Conservation (phyloP, 2,329 filamentous ascomycete genomes). For the Aspergillus terreus region DNA sequence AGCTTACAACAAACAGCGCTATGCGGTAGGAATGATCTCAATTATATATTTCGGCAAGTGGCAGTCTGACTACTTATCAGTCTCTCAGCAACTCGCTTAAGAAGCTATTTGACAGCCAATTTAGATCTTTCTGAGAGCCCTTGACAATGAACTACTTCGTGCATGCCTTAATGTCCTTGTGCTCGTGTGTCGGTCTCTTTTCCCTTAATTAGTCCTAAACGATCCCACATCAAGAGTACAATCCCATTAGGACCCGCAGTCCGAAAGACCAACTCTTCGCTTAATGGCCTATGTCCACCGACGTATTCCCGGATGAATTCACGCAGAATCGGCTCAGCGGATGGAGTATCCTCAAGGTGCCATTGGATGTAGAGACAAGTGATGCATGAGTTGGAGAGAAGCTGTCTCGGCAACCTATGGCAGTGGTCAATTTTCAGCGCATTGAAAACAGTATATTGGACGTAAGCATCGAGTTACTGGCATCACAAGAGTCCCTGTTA, state of each 20-base stretch:
- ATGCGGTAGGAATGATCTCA: too few species aligned
- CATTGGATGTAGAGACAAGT: not conserved
- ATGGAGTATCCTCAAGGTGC: not conserved
- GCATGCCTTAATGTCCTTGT: not conserved
- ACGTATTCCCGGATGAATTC: not conserved
- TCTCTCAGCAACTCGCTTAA: not conserved
- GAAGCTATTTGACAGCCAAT: not conserved
- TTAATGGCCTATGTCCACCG: not conserved
- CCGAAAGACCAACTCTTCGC: not conserved
- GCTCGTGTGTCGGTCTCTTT: not conserved
- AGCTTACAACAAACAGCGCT: too few species aligned
- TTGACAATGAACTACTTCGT: not conserved
- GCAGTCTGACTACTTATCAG: too few species aligned
- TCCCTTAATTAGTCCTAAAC: not conserved
- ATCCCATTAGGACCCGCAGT: not conserved
- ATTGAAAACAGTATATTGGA: not conserved
- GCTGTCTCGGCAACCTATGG: not conserved
- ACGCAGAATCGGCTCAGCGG: not conserved
- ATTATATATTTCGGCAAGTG: too few species aligned
- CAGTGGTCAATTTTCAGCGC: not conserved
- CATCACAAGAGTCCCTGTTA: not conserved
- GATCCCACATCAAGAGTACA: not conserved
- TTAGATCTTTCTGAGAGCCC: not conserved
- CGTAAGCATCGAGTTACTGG: not conserved
- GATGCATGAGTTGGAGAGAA: not conserved